These are phyloP conservation scores for Barnettozyma sucrosica DNA, from an alignment of 805 yeast species.

Conservation along the genomic window DNA sequence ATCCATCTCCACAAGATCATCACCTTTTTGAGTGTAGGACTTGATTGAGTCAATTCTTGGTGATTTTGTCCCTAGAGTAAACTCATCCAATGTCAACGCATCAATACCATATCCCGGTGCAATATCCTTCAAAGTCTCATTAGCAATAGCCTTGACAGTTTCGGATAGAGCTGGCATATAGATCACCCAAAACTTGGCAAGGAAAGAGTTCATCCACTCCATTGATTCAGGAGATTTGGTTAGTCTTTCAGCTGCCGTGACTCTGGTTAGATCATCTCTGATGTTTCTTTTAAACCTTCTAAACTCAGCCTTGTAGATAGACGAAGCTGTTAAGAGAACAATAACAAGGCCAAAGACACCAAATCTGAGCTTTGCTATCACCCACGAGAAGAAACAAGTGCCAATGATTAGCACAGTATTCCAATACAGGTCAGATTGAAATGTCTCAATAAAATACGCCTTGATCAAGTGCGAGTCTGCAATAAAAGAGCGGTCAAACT, in stretches of 20 bases:
- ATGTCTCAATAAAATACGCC: constrained; percentile 60
- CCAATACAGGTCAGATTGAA: constrained; percentile 68
- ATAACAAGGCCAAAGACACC: constrained; percentile 59
- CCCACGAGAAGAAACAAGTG: constrained; percentile 69
- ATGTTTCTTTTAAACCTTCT: constrained; percentile 70
- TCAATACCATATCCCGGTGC: constrained; percentile 85
- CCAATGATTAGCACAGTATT: constrained; percentile 60
- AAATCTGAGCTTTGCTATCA: constrained; percentile 54
- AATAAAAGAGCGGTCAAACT: constrained; percentile 21
- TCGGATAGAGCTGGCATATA: constrained; percentile 83
- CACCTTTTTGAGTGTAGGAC: constrained; percentile 66
- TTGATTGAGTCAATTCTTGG: constrained; percentile 69
- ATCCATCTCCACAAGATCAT: constrained; percentile 70
- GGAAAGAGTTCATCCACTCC: constrained; percentile 74
- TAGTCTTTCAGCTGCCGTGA: constrained; percentile 54
- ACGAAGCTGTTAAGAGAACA: constrained; percentile 53
- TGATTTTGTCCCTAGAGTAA: constrained; percentile 75
- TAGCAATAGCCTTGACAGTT: constrained; percentile 65
- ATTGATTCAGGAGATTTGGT: constrained; percentile 65
- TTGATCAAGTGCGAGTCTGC: constrained; percentile 37
- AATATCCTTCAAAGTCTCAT: constrained; percentile 57
- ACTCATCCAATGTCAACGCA: constrained; percentile 64
- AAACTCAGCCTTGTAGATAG: constrained; percentile 67
- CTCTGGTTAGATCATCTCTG: constrained; percentile 70
- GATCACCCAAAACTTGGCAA: constrained; percentile 81